Evolutionary conservation across 257 asterid species (phyloP).

Genomic region (Nicotiana sylvestris): DNA sequence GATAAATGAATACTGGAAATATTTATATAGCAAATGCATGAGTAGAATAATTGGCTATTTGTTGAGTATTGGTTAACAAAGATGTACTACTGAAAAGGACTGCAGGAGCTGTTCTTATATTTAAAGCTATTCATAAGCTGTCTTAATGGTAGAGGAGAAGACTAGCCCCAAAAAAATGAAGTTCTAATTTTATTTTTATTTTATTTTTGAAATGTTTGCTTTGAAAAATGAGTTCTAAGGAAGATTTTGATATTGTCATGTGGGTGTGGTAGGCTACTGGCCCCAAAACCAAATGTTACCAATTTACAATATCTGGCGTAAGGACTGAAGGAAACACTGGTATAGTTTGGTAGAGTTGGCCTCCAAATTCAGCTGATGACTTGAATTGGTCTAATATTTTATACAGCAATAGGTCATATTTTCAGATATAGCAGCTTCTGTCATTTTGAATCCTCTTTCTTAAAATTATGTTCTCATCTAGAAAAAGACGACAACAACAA

Average conservation of each 20-base stretch:
- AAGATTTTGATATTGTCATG: conserved; percentile 23
- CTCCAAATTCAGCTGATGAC: conserved; percentile 47
- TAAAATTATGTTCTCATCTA: background rate
- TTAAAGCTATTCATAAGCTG: background rate
- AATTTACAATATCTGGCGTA: conserved; percentile 12
- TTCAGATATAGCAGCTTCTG: background rate
- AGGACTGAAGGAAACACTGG: conserved; percentile 10
- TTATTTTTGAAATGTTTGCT: background rate
- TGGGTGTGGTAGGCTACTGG: conserved; percentile 81
- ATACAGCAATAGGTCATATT: background rate
- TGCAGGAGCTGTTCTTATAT: background rate
- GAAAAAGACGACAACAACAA: background rate
- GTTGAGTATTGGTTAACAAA: conserved; percentile 62
- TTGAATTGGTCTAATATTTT: background rate
- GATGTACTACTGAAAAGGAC: conserved; percentile 50
- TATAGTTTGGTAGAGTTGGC: conserved; percentile 78
- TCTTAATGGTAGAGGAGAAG: conserved; percentile 9
- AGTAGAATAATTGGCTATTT: conserved; percentile 18
- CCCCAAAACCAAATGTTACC: conserved; percentile 40
- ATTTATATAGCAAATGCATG: conserved; percentile 33
- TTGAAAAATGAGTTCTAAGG: conserved; percentile 3
- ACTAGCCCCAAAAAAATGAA: background rate
- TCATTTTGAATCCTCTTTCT: background rate
- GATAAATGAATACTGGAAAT: conserved; percentile 18
- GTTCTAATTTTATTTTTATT: background rate